Evolutionary conservation across 495 filamentous ascomycete species (phyloP).

Genomic region (Penicillium turbatum): DNA sequence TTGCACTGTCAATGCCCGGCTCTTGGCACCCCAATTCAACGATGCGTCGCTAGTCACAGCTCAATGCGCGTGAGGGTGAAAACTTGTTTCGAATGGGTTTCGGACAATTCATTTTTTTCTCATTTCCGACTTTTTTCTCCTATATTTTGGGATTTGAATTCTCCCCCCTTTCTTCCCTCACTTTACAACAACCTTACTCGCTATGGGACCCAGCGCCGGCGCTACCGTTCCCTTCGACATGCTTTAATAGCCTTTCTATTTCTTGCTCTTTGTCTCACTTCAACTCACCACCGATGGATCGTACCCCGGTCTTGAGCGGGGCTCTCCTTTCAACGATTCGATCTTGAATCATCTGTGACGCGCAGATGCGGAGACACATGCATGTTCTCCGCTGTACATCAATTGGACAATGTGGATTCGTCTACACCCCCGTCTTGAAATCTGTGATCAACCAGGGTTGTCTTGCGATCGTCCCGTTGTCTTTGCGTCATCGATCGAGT

Average conservation of each 20-base stretch:
- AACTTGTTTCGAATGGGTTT: constrained; percentile 2
- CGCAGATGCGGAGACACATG: constrained; percentile 23
- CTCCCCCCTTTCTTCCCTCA: not conserved
- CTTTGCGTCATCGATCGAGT: constrained; percentile 11
- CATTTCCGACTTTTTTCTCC: not conserved
- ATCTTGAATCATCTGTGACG: constrained; percentile 14
- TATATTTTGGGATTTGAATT: not conserved
- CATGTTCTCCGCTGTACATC: constrained; percentile 4
- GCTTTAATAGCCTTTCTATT: constrained; percentile 12
- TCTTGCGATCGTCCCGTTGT: constrained; percentile 9
- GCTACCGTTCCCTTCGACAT: constrained; percentile 8
- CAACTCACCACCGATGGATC: constrained; percentile 1
- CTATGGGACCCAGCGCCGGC: constrained; percentile 14
- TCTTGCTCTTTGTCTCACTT: constrained; percentile 5
- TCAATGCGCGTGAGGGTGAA: not conserved
- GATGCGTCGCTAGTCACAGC: not conserved
- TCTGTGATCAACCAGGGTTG: constrained; percentile 5
- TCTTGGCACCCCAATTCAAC: not conserved
- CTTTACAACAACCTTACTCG: not conserved
- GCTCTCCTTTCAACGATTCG: constrained; percentile 9
- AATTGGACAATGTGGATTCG: constrained; percentile 11
- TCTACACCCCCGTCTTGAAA: not conserved
- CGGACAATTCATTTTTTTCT: not conserved
- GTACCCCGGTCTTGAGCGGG: constrained; percentile 12
- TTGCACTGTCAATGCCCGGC: not conserved